Evolutionary conservation across 2,329 filamentous ascomycete species (phyloP).

Genomic region (Leptoxyphium fumago): DNA sequence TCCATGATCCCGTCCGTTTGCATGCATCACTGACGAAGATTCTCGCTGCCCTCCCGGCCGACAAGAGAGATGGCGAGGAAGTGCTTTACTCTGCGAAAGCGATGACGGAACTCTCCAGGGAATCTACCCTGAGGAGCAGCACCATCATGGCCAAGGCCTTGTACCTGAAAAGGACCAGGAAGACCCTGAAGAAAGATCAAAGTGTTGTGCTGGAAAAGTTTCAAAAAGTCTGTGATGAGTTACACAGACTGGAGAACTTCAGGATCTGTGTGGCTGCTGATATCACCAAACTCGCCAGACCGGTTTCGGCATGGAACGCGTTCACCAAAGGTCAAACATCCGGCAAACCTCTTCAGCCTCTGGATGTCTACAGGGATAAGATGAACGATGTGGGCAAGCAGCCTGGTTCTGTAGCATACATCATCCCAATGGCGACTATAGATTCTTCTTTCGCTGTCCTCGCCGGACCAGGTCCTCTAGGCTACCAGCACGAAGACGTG

Average conservation of each 20-base stretch:
- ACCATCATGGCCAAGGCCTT: constrained; percentile 73
- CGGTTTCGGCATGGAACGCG: constrained; percentile 64
- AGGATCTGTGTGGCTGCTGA: constrained; percentile 75
- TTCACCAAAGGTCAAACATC: constrained; percentile 41
- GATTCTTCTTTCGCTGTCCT: constrained; percentile 82
- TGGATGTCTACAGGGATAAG: constrained; percentile 54
- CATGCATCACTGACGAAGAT: constrained; percentile 59
- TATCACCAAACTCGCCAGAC: constrained; percentile 55
- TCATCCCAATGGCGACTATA: constrained; percentile 81
- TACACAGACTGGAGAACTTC: constrained; percentile 76
- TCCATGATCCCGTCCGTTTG: constrained; percentile 62
- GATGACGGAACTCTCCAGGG: constrained; percentile 65
- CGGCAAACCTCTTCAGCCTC: constrained; percentile 46
- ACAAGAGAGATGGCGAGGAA: constrained; percentile 68
- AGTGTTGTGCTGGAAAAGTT: constrained; percentile 63
- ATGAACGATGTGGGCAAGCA: constrained; percentile 60
- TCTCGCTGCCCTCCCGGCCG: constrained; percentile 79
- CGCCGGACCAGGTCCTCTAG: constrained; percentile 57
- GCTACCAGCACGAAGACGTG: constrained; percentile 60
- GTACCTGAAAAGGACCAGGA: constrained; percentile 74
- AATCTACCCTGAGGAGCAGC: constrained; percentile 62
- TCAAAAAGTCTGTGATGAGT: constrained; percentile 55
- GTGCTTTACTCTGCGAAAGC: constrained; percentile 50
- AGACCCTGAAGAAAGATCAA: constrained; percentile 63
- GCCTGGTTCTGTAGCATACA: constrained; percentile 59